These are phyloP conservation scores for Aegle marmelos DNA, from an alignment of 345 rosid species.

Conservation along the genomic window DNA sequence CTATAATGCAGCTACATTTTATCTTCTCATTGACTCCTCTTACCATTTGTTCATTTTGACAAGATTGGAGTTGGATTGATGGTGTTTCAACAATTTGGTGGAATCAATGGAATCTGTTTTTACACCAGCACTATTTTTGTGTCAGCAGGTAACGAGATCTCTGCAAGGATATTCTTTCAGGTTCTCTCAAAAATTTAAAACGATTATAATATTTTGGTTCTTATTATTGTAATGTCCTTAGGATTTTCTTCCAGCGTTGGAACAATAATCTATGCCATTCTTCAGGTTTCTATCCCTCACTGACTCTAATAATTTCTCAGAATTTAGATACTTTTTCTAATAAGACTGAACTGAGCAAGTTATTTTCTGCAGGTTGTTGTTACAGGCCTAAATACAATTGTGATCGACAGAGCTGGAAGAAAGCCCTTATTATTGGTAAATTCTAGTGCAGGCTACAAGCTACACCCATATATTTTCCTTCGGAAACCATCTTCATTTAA, in stretches of 20 bases:
- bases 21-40: background rate
- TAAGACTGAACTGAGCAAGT: background rate
- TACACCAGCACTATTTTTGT: conserved; percentile 69
- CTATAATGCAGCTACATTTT: background rate
- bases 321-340: background rate
- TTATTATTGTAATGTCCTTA: conserved; percentile 24
- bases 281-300: conserved; percentile 55
- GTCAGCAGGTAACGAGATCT: conserved; percentile 58
- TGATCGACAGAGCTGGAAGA: conserved; percentile 86
- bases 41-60: conserved; percentile 10
- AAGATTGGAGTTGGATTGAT: conserved; percentile 93
- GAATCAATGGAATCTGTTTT: conserved; percentile 86
- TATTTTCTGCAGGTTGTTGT: conserved; percentile 52
- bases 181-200: no score
- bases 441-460: background rate
- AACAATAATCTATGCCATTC: conserved; percentile 72
- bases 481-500: background rate
- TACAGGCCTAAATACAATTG: conserved; percentile 59
- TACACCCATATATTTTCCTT: background rate
- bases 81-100: conserved; percentile 92
- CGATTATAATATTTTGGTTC: background rate
- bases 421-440: conserved; percentile 78
- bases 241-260: conserved; percentile 71
- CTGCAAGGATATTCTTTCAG: no score
- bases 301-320: conserved; percentile 2